Base-by-base conservation (phyloP, 2,329 filamentous ascomycete genomes). In the Blastomyces parvus region DNA sequence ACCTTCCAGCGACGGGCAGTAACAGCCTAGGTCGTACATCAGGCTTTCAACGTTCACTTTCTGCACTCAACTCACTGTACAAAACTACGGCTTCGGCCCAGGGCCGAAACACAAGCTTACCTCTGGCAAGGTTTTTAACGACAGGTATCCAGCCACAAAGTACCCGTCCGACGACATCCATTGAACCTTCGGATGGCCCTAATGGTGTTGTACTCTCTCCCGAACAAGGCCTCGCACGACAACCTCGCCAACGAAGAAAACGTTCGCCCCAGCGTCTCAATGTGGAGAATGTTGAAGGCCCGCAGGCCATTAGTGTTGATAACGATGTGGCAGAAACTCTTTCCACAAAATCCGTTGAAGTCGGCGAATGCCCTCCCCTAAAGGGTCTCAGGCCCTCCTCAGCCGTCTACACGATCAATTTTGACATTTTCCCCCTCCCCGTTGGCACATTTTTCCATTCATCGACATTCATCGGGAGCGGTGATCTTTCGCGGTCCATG, bases 401-500 rank as follows among this genome's bases (percentile, higher is more conserved):
- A 38, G 77, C 77, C 3, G 74, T 74, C 25, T 85, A 84, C 66
- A 72, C 83, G 1, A 75, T 76, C 13, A 80, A 81, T 65, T 86
- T 86, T 64, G 81, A 82, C 60, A 72, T 84, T 9, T 70, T 70
- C 5, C 80, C 82, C 30, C 70, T 86, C 8, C 74, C 73, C 9
- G 65, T 75, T 7, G 83, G 80, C 1, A 84, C 81, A 0, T 84
- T 79, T 67, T 86, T 86, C 65, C 81, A 83, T 65, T 72, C 79
- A 53, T 77, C 75, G 56, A 85, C 83, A 4, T 83, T 86, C 64
- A 75, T 86, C 63, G 84, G 84, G 36, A 83, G 82, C 66, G 83
- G 82, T 2, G 80, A 82, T 33, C 79, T 86, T 57, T 69, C 72
- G 19, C 76, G 75, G 44, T 79, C 79, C 44, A 66, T 86, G 5